Evolutionary conservation across 441 rosid species (phyloP).

Genomic region (Breynia disticha): DNA sequence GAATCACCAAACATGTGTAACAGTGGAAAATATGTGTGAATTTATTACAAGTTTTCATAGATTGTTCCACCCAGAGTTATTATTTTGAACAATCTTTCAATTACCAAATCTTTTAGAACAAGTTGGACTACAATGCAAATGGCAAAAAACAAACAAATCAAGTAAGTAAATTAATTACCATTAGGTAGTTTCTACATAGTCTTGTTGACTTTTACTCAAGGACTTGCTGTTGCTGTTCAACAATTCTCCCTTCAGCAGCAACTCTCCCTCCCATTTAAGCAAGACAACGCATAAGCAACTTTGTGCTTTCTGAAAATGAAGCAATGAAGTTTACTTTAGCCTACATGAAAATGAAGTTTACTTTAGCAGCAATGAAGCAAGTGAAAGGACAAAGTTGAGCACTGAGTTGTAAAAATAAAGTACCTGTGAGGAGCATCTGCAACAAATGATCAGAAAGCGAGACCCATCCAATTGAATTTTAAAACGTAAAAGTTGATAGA

Average conservation of each 20-base stretch:
- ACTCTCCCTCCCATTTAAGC: constrained; percentile 99
- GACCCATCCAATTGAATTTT: too few relatives aligned
- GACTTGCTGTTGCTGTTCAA: constrained; percentile 97
- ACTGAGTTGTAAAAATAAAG: constrained; percentile 8
- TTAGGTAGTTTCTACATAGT: not conserved
- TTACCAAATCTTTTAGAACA: constrained; percentile 97
- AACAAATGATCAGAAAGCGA: too few relatives aligned
- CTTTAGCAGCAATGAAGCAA: constrained; percentile 11
- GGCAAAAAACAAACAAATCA: constrained; percentile 10
- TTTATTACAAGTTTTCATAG: not conserved
- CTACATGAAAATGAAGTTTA: constrained; percentile 37
- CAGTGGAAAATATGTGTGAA: not conserved
- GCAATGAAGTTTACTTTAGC: constrained; percentile 96
- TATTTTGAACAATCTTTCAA: constrained; percentile 97
- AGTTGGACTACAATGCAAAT: constrained; percentile 76
- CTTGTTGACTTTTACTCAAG: constrained; percentile 39
- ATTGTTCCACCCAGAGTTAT: constrained; percentile 77
- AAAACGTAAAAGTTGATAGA: too few relatives aligned
- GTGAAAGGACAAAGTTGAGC: constrained; percentile 3
- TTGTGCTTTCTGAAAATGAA: constrained; percentile 96
- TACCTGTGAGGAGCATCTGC: constrained; percentile 98
- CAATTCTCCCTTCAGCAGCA: constrained; percentile 87
- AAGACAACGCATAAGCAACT: constrained; percentile 91
- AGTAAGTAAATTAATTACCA: constrained; percentile 1
- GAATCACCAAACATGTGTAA: too few relatives aligned